These are phyloP conservation scores for Shiraia sp. DNA, from an alignment of 2,329 filamentous ascomycete species.

Conservation along the genomic window DNA sequence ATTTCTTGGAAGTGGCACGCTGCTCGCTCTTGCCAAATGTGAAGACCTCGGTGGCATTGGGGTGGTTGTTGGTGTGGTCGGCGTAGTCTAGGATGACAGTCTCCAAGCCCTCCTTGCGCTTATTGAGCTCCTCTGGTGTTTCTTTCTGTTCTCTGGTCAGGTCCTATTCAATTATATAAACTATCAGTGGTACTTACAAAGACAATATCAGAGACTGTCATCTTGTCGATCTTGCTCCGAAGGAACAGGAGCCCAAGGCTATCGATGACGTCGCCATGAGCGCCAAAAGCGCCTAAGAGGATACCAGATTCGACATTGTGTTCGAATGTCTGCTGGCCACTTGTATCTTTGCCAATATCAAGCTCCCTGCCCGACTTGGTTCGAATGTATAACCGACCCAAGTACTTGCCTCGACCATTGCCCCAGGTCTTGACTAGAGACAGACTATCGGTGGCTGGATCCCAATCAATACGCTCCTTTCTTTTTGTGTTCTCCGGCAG, in stretches of 20 bases:
- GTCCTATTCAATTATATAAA: neutral
- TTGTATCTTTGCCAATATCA: constrained; percentile 19
- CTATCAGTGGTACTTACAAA: constrained; percentile 11
- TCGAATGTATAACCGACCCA: constrained; percentile 16
- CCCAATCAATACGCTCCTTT: constrained; percentile 19
- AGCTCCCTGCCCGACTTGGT: constrained; percentile 13
- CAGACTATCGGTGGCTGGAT: constrained; percentile 13
- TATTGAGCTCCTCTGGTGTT: constrained; percentile 19
- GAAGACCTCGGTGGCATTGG: constrained; percentile 13
- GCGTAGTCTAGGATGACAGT: constrained; percentile 16
- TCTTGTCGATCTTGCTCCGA: constrained; percentile 19
- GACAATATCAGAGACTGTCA: constrained; percentile 13
- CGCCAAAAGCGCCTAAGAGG: constrained; percentile 18
- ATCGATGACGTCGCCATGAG: constrained; percentile 9
- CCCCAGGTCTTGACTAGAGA: constrained; percentile 18
- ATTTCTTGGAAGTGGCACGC: constrained; percentile 10
- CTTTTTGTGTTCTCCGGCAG: constrained; percentile 1
- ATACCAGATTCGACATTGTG: constrained; percentile 16
- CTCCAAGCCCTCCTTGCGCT: constrained; percentile 14
- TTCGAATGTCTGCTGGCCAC: constrained; percentile 15
- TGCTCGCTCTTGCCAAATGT: constrained; percentile 10
- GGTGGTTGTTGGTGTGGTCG: constrained; percentile 12
- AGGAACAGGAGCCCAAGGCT: constrained; percentile 19
- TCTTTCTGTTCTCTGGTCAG: constrained; percentile 4
- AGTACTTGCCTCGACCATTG: constrained; percentile 12